phyloP scores from a whole-genome alignment of 2,329 filamentous ascomycete genomes.

The Aspergillus luchuensis region DNA sequence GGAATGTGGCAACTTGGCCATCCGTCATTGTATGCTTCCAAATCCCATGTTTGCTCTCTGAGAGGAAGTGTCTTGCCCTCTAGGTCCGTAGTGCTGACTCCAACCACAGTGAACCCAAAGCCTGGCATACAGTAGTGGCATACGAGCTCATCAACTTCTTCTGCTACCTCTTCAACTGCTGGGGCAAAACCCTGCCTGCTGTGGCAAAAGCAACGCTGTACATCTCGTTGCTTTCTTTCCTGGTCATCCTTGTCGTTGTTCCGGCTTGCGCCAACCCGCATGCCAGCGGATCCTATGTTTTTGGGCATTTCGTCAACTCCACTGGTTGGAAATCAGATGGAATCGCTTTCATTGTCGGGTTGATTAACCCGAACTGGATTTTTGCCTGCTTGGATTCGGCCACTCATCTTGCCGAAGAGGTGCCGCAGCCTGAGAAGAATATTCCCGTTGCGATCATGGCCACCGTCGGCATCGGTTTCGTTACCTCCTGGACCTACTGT shows the following conservation, averaged over 20 bases:
- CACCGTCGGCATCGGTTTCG: slow-evolving; percentile 47
- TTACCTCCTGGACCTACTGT: slow-evolving; percentile 51
- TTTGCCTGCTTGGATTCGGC: slow-evolving; percentile 56
- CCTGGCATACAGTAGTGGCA: slow-evolving; percentile 45
- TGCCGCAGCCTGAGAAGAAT: slow-evolving; percentile 51
- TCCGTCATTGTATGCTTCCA: slow-evolving; percentile 52
- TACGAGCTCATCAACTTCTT: slow-evolving; percentile 53
- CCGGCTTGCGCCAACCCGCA: slow-evolving; percentile 50
- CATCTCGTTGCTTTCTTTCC: slow-evolving; percentile 51
- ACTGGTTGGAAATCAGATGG: slow-evolving; percentile 53
- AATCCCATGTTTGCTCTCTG: background rate
- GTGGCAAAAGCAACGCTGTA: slow-evolving; percentile 50
- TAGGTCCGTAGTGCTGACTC: slow-evolving; percentile 14
- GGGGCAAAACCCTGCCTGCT: slow-evolving; percentile 38
- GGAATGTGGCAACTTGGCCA: slow-evolving; percentile 57
- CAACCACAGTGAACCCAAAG: slow-evolving; percentile 31
- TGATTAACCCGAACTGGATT: slow-evolving; percentile 56
- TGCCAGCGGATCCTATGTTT: slow-evolving; percentile 53
- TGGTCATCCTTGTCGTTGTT: slow-evolving; percentile 53
- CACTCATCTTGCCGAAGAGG: slow-evolving; percentile 56
- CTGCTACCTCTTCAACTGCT: slow-evolving; percentile 53
- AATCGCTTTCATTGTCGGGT: slow-evolving; percentile 56
- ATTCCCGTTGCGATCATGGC: slow-evolving; percentile 56
- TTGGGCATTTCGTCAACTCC: slow-evolving; percentile 55
- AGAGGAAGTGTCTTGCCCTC: background rate